Evolutionary conservation across 2,329 filamentous ascomycete species (phyloP), one percentile per base, ranked within the genome.

Genomic region (Fusarium longipes): DNA sequence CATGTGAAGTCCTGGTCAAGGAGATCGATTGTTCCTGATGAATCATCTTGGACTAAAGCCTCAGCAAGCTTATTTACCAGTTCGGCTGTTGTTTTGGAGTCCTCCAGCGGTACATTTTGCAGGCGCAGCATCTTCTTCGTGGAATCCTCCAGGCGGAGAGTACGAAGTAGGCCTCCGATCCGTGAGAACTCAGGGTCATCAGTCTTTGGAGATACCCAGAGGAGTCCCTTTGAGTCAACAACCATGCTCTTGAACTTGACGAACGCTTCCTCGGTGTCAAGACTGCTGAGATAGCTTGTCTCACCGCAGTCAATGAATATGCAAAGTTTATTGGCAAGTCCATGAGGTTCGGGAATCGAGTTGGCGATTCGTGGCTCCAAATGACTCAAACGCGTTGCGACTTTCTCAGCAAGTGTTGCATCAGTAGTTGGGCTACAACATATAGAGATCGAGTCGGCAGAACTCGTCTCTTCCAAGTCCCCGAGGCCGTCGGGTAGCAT

Each of bases 141-240:
- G 18, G 36, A 39, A 15, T 39, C 36, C 15, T 39, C 36, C 8
- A 24, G 36, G 12, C 36, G 36, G 24, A 39, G 36, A 3, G 36
- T 39, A 15, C 36, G 36, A 24, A 39, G 36, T 11, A 39, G 36
- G 11, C 36, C 36, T 22, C 18, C 36, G 24, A 39, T 24, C 6
- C 36, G 36, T 22, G 36, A 9, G 22, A 39, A 39, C 20, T 39
- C 36, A 10, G 36, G 36, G 11, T 39, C 24, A 5, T 24, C 4
- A 79, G n/a, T 7, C 17, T 29, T 22, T n/a, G 40, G 25, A n/a
- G 40, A 29, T 9, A 43, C 40, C 40, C 40, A 43, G 24, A 43
- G 40, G 8, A 43, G 40, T n/a, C 40, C 40, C 15, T 11, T 12
- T 43, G 40, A 29, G 29, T 43, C 40, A 10, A 43, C 15, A 1